Conservation (phyloP, 768 basidiomycete genomes). For the Leccinum subgranulosum region DNA sequence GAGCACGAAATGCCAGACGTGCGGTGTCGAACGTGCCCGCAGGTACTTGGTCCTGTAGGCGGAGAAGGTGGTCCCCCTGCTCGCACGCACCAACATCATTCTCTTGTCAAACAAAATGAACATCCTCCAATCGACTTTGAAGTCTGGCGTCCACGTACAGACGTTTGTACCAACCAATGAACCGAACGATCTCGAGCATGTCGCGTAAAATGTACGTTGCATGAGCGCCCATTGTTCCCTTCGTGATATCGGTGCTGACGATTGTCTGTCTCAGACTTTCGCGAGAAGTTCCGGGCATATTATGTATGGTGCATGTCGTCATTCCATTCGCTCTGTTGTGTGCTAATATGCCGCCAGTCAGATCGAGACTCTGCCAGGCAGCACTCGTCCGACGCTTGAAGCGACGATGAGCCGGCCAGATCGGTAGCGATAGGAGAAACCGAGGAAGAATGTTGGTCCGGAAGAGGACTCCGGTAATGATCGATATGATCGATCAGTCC, state of each 20-base stretch:
- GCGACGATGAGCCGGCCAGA: too few relatives aligned
- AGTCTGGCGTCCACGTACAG: constrained; percentile 51
- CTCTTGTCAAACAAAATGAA: constrained; percentile 80
- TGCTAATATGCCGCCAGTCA: constrained; percentile 23
- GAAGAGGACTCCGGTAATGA: too few relatives aligned
- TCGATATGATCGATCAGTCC: too few relatives aligned
- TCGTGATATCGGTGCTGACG: background rate
- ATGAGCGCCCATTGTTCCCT: background rate
- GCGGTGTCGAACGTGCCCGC: constrained; percentile 45
- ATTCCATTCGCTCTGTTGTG: background rate
- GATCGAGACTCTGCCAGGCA: too few relatives aligned
- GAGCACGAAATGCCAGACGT: constrained; percentile 62
- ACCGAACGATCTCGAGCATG: constrained; percentile 56
- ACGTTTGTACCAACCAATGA: constrained; percentile 63
- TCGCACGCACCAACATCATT: constrained; percentile 61
- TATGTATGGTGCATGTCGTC: constrained; percentile 43
- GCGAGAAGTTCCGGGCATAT: constrained; percentile 59
- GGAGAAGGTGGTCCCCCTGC: constrained; percentile 63
- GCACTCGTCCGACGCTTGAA: too few relatives aligned
- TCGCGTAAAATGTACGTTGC: constrained; percentile 57
- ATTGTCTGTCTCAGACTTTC: constrained; percentile 47
- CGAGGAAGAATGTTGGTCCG: too few relatives aligned
- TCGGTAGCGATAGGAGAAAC: too few relatives aligned
- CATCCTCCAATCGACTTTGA: constrained; percentile 53
- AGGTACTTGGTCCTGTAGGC: constrained; percentile 61